Percentiles rank a stretch among this genome's conserved stretches.
phyloP scores from a whole-genome alignment of 192 early-diverging fungal species.

The Dispira simplex region DNA sequence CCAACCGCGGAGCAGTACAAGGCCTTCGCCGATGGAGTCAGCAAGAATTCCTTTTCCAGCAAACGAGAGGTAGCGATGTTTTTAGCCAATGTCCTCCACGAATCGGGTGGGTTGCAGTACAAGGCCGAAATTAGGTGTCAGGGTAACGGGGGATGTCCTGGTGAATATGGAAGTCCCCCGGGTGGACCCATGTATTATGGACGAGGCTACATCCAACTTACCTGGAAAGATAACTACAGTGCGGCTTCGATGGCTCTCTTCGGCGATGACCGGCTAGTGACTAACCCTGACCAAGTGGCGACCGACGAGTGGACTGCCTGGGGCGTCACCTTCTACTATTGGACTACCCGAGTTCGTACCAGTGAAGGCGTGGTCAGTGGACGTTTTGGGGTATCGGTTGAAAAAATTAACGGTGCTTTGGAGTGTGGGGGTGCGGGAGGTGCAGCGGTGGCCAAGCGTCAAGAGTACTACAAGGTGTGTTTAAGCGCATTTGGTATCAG shows the following conservation, averaged over 20 bases:
- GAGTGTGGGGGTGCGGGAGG: conserved; percentile 20
- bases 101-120: conserved; percentile 26
- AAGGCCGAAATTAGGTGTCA: conserved; percentile 27
- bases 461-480: too few species aligned
- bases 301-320: conserved; percentile 22
- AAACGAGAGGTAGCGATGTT: conserved; percentile 33
- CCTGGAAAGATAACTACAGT: conserved; percentile 29
- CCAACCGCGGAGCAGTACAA: too few species aligned
- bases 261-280: conserved; percentile 20
- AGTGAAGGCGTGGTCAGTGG: conserved; percentile 22
- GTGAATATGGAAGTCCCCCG: neutral
- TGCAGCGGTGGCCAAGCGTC: too few species aligned
- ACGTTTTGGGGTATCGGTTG: conserved; percentile 26
- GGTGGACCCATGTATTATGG: conserved; percentile 20
- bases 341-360: conserved; percentile 25
- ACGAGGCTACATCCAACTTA: conserved; percentile 32
- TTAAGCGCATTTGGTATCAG: too few species aligned
- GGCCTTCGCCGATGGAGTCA: too few species aligned
- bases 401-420: conserved; percentile 28
- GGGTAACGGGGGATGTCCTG: conserved; percentile 4
- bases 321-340: conserved; percentile 28
- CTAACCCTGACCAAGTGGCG: conserved; percentile 16
- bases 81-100: conserved; percentile 29
- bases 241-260: conserved; percentile 25
- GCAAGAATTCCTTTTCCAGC: neutral